Percentiles rank a stretch among this genome's conserved stretches.
Evolutionary conservation across 2,329 filamentous ascomycete species (phyloP).

Genomic region (Domatiomyces globalis): DNA sequence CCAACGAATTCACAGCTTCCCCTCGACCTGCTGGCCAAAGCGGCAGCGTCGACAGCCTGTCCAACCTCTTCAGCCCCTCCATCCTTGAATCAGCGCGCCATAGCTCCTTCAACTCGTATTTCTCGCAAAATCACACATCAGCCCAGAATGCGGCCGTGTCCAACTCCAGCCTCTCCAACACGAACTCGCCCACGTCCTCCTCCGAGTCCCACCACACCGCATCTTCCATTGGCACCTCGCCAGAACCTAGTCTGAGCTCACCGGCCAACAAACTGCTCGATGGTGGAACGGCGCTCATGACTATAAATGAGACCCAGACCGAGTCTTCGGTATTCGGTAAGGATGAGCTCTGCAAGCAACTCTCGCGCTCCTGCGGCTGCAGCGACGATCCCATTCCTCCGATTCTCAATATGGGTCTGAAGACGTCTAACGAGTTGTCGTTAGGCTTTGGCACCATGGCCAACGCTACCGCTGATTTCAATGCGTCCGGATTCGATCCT

Average conservation of each 20-base stretch:
- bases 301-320: conserved; percentile 20
- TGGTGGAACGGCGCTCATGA: conserved; percentile 16
- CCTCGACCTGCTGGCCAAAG: conserved; percentile 5
- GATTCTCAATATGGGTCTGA: conserved; percentile 11
- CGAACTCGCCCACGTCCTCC: conserved; percentile 35
- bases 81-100: conserved; percentile 34
- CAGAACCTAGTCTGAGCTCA: conserved; percentile 32
- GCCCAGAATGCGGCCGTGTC: conserved; percentile 18
- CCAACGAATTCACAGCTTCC: conserved; percentile 9
- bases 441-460: conserved; percentile 10
- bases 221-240: conserved; percentile 38
- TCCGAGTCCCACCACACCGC: conserved; percentile 32
- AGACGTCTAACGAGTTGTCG: conserved; percentile 9
- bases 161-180: conserved; percentile 26
- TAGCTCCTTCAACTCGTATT: conserved; percentile 27
- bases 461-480: conserved; percentile 31
- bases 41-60: conserved; percentile 31
- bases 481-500: no score
- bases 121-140: conserved; percentile 14
- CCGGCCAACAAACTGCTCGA: conserved; percentile 28
- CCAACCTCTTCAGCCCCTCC: conserved; percentile 46
- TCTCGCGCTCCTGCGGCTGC: conserved; percentile 33
- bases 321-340: conserved; percentile 22
- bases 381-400: conserved; percentile 20
- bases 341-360: conserved; percentile 31